Percentiles rank a stretch among this genome's conserved stretches.
Evolutionary conservation across 2,329 filamentous ascomycete species (phyloP).

Genomic region (Ophiosphaerella herpotricha): DNA sequence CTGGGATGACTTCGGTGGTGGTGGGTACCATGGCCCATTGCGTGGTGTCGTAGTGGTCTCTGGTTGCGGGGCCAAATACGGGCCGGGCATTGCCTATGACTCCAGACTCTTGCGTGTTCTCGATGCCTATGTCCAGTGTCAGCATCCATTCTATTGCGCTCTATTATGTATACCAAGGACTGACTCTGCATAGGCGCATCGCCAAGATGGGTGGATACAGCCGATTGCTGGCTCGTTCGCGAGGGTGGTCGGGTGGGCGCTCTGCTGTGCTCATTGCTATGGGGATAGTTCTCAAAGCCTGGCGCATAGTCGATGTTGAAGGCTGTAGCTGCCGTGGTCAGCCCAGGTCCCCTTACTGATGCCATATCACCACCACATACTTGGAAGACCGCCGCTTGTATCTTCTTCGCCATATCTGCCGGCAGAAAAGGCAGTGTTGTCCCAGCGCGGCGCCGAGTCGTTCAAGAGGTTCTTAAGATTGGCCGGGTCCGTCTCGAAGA

Average conservation of each 20-base stretch:
- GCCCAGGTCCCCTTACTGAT: conserved; percentile 10
- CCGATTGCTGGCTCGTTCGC: conserved; percentile 38
- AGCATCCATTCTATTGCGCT: not conserved
- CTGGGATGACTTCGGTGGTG: conserved; percentile 56
- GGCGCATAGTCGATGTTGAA: conserved; percentile 43
- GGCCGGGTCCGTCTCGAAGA: conserved; percentile 22
- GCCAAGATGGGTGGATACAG: conserved; percentile 33
- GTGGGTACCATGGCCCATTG: conserved; percentile 62
- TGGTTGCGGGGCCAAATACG: conserved; percentile 60
- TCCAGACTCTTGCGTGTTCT: conserved; percentile 58
- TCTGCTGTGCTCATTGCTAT: conserved; percentile 38
- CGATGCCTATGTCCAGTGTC: conserved; percentile 31
- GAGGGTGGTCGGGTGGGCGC: conserved; percentile 45
- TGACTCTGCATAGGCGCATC: conserved; percentile 42
- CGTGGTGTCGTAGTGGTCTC: conserved; percentile 57
- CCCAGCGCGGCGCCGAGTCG: conserved; percentile 33
- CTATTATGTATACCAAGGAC: conserved; percentile 8
- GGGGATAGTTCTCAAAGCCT: conserved; percentile 37
- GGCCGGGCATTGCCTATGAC: conserved; percentile 50
- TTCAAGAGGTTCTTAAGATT: conserved; percentile 25
- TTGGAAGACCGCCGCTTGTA: conserved; percentile 21
- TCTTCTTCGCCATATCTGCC: conserved; percentile 38
- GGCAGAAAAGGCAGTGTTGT: conserved; percentile 35
- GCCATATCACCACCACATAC: conserved; percentile 22
- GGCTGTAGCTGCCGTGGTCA: conserved; percentile 26